Conservation (phyloP, 2,329 filamentous ascomycete species). For the Pseudocercospora musae region DNA sequence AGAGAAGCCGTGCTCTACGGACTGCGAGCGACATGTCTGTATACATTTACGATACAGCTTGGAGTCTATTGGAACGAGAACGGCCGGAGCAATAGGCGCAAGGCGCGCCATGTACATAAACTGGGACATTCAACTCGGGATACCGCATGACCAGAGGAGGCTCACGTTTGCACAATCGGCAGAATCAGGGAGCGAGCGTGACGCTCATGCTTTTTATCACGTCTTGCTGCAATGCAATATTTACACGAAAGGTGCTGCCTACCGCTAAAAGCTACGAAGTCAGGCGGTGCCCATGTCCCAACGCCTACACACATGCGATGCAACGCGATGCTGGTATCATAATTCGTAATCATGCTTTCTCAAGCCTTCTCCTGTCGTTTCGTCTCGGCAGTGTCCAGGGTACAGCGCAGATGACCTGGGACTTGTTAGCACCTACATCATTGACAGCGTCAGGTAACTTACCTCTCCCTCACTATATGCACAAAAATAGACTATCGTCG, state of each 20-base stretch:
- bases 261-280: not conserved
- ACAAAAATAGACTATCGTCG: constrained; percentile 88
- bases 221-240: not conserved
- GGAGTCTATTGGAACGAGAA: not conserved
- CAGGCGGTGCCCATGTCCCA: not conserved
- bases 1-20: not conserved
- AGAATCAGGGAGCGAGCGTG: not conserved
- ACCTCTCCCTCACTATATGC: constrained; percentile 97
- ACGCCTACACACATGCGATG: not conserved
- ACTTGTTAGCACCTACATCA: constrained; percentile 4
- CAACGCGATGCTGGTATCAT: not conserved
- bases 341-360: constrained; percentile 25
- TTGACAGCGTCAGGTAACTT: constrained; percentile 35
- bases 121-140: constrained; percentile 7
- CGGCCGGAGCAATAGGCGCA: not conserved
- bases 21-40: not conserved
- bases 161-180: not conserved
- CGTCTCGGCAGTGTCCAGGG: constrained; percentile 51
- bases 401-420: constrained; percentile 47
- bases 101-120: constrained; percentile 18
- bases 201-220: not conserved
- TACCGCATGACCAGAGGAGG: not conserved
- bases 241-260: not conserved
- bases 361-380: constrained; percentile 24
- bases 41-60: not conserved